Evolutionary conservation across 139 green algal species (phyloP).

Genomic region (Chlorella sp.): DNA sequence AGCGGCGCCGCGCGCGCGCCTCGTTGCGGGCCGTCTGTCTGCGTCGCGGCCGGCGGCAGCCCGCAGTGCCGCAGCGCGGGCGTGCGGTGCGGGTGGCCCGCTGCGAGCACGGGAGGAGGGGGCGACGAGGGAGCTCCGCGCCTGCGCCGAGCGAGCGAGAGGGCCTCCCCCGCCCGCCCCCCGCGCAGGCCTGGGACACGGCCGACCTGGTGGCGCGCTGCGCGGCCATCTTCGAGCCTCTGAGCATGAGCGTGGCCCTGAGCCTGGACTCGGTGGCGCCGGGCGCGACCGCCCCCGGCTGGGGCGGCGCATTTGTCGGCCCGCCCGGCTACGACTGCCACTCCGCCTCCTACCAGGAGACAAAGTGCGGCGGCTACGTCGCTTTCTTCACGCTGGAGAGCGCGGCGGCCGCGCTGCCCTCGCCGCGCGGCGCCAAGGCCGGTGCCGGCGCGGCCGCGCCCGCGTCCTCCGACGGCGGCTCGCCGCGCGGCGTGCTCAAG

Average conservation of each 20-base stretch:
- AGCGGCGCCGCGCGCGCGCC: too few species aligned
- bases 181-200: too few species aligned
- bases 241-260: conserved; percentile 57
- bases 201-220: conserved; percentile 43
- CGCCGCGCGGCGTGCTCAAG: conserved; percentile 37
- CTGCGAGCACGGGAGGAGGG: too few species aligned
- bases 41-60: too few species aligned
- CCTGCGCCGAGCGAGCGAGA: too few species aligned
- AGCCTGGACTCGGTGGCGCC: conserved; percentile 38
- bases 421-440: conserved; percentile 2
- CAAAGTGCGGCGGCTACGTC: conserved; percentile 40
- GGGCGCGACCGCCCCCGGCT: conserved; percentile 13
- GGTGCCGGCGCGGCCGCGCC: background rate
- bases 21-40: too few species aligned
- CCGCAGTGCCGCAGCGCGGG: too few species aligned
- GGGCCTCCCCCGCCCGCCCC: too few species aligned
- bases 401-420: background rate
- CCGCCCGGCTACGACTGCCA: conserved; percentile 43
- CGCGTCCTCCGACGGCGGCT: background rate
- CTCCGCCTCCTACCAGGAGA: conserved; percentile 44
- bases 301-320: conserved; percentile 16
- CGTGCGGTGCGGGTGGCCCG: too few species aligned
- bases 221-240: conserved; percentile 58
- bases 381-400: conserved; percentile 33
- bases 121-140: too few species aligned